These are phyloP conservation scores for Annona squamosa DNA, from an alignment of 164 flowering plant genomes.

Conservation along the genomic window DNA sequence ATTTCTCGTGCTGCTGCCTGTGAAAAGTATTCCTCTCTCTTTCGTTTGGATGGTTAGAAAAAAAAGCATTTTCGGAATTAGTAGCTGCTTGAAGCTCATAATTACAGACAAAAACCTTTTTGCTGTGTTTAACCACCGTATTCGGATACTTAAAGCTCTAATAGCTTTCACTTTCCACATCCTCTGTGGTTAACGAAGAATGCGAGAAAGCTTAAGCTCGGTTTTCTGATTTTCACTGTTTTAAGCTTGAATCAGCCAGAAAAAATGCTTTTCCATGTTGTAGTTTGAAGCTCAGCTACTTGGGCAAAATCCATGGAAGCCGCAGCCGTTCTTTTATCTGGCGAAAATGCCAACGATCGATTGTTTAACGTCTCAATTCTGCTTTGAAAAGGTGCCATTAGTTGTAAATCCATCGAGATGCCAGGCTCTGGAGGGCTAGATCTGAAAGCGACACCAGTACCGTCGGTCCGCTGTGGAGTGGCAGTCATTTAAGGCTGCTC, in stretches of 20 bases:
- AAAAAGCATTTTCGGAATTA: no score
- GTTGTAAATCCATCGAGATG: background rate
- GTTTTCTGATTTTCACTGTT: no score
- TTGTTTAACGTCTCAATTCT: background rate
- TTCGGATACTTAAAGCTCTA: background rate
- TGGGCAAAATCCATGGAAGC: background rate
- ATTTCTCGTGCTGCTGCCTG: no score
- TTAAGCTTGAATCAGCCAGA: background rate
- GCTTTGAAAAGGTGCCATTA: background rate
- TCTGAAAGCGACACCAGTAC: conserved; percentile 8
- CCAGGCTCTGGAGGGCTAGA: background rate
- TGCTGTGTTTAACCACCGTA: no score
- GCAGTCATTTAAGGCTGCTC: conserved; percentile 4
- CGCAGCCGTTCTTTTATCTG: background rate
- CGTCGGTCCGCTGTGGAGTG: conserved; percentile 1
- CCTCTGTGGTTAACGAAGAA: no score
- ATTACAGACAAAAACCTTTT: background rate
- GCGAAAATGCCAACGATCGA: background rate
- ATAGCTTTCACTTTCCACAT: no score
- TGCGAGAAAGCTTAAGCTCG: no score
- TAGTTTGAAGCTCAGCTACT: background rate
- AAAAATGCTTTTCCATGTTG: background rate
- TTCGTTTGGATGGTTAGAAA: no score
- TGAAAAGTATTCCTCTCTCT: no score
- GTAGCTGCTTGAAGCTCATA: background rate